These are phyloP conservation scores for Periconia digitata DNA, from an alignment of 2,329 filamentous ascomycete genomes.

Conservation along the genomic window DNA sequence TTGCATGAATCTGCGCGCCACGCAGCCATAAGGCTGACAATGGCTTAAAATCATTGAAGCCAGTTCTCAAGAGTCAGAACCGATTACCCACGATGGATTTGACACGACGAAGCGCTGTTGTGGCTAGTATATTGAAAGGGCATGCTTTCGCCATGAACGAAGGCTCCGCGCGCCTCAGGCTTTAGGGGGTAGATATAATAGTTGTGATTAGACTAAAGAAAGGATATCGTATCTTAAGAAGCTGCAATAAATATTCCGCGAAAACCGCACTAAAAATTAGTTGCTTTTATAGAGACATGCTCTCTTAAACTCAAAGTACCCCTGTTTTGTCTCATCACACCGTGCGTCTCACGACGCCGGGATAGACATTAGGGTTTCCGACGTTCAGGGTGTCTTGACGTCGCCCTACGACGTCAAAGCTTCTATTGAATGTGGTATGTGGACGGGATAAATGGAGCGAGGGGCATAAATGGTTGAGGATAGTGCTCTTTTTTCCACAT, in stretches of 20 bases:
- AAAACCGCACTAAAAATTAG: conserved; percentile 1
- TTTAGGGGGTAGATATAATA: neutral
- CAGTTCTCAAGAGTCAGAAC: conserved; percentile 2
- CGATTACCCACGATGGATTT: conserved; percentile 3
- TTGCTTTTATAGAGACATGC: conserved; percentile 1
- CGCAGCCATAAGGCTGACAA: conserved; percentile 5
- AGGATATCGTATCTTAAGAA: conserved; percentile 5
- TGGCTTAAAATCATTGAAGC: conserved; percentile 2
- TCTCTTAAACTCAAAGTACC: conserved; percentile 8
- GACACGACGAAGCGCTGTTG: neutral
- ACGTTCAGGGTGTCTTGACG: no score
- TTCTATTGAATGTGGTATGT: no score
- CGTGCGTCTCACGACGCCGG: conserved; percentile 4
- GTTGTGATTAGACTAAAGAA: conserved; percentile 2
- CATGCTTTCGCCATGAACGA: conserved; percentile 4
- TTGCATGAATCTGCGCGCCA: conserved; percentile 2
- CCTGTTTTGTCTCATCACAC: conserved; percentile 4
- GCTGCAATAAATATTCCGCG: conserved; percentile 8
- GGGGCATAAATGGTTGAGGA: no score
- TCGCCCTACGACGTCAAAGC: no score
- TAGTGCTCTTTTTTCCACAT: no score
- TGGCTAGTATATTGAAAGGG: conserved; percentile 4
- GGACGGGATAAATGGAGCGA: no score
- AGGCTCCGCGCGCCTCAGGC: conserved; percentile 5
- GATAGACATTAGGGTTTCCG: no score